phyloP scores from a whole-genome alignment of 805 yeast species.

The Candida dendrica region DNA sequence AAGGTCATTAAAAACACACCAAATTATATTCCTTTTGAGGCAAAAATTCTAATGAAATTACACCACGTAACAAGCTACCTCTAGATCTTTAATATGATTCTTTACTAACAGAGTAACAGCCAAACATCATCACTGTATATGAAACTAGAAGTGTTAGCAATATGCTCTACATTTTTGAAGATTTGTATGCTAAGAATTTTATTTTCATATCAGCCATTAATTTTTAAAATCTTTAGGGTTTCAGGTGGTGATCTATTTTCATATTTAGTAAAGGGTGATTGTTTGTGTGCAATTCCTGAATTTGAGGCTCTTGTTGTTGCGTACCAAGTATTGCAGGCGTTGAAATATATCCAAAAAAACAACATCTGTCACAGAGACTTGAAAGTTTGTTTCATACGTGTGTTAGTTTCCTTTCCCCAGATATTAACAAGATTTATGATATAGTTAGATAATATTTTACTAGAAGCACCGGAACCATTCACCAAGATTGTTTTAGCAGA shows the following conservation, averaged over 20 bases:
- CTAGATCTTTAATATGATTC: too few species aligned
- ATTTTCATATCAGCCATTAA: too few species aligned
- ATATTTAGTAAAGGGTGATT: conserved; percentile 36
- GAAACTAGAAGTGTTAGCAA: conserved; percentile 23
- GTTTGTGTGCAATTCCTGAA: conserved; percentile 39
- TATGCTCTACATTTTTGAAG: conserved; percentile 39
- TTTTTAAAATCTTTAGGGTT: conserved; percentile 13
- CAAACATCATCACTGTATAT: conserved; percentile 41
- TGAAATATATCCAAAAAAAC: conserved; percentile 44
- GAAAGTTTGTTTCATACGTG: conserved; percentile 25
- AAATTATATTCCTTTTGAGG: conserved; percentile 31
- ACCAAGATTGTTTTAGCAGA: conserved; percentile 56
- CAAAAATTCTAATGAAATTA: conserved; percentile 30
- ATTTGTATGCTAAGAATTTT: too few species aligned
- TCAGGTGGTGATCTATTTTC: conserved; percentile 58
- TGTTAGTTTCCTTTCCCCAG: too few species aligned
- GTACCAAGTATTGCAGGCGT: conserved; percentile 50
- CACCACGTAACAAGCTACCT: conserved; percentile 28
- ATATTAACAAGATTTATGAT: neutral
- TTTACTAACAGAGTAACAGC: conserved; percentile 18
- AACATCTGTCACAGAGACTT: conserved; percentile 62
- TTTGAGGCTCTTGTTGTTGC: conserved; percentile 45
- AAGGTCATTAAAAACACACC: conserved; percentile 32
- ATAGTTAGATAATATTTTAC: conserved; percentile 50
- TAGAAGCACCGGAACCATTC: conserved; percentile 44